These are phyloP conservation scores for Ogataea allantospora DNA, from an alignment of 805 yeast genomes.

Conservation along the genomic window DNA sequence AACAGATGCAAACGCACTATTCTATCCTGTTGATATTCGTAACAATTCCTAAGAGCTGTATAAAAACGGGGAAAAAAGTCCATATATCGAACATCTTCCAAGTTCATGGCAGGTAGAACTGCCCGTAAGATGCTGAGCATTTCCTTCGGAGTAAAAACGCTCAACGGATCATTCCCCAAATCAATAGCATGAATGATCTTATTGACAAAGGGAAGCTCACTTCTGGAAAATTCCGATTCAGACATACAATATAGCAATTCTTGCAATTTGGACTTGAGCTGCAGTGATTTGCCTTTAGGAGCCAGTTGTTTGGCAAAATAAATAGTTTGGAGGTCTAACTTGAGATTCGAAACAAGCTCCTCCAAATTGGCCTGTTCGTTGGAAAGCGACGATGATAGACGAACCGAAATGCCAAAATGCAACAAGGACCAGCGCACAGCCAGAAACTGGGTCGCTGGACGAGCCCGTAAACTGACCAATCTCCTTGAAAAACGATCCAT, in stretches of 20 bases:
- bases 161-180: conserved; percentile 25
- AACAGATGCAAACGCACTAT: conserved; percentile 30
- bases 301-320: conserved; percentile 25
- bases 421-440: neutral
- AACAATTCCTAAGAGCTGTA: conserved; percentile 28
- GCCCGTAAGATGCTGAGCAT: conserved; percentile 25
- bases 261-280: conserved; percentile 22
- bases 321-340: conserved; percentile 25
- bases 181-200: conserved; percentile 32
- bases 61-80: conserved; percentile 37
- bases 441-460: neutral
- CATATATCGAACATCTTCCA: conserved; percentile 27
- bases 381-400: conserved; percentile 9
- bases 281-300: conserved; percentile 27
- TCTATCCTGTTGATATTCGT: conserved; percentile 21
- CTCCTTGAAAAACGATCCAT: conserved; percentile 4
- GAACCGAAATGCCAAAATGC: neutral
- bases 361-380: conserved; percentile 18
- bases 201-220: conserved; percentile 30
- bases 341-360: conserved; percentile 12
- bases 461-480: neutral
- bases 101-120: conserved; percentile 29
- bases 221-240: conserved; percentile 22
- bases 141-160: conserved; percentile 22
- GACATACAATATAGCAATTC: conserved; percentile 23